phyloP scores from a whole-genome alignment of 495 filamentous ascomycete genomes.

The Beverwykella pulmonaria region DNA sequence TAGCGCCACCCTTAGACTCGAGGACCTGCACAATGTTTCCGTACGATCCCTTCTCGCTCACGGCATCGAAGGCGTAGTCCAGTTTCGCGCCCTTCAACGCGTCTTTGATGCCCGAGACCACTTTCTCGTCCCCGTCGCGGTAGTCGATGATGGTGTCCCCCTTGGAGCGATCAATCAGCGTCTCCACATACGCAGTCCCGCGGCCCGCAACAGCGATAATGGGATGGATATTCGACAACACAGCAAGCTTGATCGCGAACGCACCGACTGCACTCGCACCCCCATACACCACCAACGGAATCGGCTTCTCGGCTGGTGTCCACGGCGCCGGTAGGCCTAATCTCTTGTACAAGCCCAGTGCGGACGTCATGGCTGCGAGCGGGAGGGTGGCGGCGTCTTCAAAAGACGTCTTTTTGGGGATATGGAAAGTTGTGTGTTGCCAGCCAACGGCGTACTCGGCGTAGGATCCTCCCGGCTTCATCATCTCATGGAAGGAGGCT shows the following conservation, averaged over 20 bases:
- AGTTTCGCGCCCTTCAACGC: conserved; percentile 48
- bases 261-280: conserved; percentile 67
- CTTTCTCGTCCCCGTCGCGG: conserved; percentile 59
- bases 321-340: conserved; percentile 69
- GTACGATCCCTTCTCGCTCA: conserved; percentile 56
- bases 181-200: conserved; percentile 58
- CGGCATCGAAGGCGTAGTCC: conserved; percentile 62
- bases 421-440: conserved; percentile 68
- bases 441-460: conserved; percentile 72
- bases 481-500: conserved; percentile 68
- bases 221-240: conserved; percentile 70
- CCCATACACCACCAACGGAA: conserved; percentile 69
- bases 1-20: conserved; percentile 49
- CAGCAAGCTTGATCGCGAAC: conserved; percentile 69
- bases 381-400: conserved; percentile 76
- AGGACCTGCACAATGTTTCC: conserved; percentile 54
- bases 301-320: conserved; percentile 46
- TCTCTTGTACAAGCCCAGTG: conserved; percentile 61
- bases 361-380: conserved; percentile 74
- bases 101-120: conserved; percentile 55
- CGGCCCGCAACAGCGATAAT: conserved; percentile 70
- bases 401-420: conserved; percentile 65
- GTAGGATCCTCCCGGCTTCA: conserved; percentile 59
- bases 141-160: conserved; percentile 77
- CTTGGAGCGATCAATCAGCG: conserved; percentile 61